Percentiles rank a stretch among this genome's conserved stretches.
Evolutionary conservation across 257 asterid genomes (phyloP).

Genomic region (Eustoma russellianum): DNA sequence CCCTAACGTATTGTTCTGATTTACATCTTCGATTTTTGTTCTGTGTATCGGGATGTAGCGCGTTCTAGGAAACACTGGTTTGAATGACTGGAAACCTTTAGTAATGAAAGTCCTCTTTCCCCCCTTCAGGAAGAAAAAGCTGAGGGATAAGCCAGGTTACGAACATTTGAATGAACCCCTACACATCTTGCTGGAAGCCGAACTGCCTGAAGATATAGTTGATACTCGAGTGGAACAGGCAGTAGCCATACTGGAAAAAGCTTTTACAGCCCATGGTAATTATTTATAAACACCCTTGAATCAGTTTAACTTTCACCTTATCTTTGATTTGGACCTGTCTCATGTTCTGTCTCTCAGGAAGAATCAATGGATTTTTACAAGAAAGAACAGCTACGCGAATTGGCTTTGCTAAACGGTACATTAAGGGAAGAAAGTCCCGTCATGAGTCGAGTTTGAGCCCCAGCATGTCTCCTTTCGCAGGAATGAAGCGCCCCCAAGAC

Average conservation of each 20-base stretch:
- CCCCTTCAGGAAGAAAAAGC: conserved; percentile 50
- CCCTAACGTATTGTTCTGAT: too few species aligned
- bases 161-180: conserved; percentile 82
- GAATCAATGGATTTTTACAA: conserved; percentile 67
- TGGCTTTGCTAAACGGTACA: conserved; percentile 69
- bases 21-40: too few species aligned
- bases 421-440: conserved; percentile 68
- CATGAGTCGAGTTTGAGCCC: conserved; percentile 80
- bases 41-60: too few species aligned
- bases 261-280: conserved; percentile 75
- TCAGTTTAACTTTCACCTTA: neutral
- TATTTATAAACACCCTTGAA: conserved; percentile 1
- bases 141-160: conserved; percentile 65
- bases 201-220: conserved; percentile 64
- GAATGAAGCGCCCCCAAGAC: conserved; percentile 77
- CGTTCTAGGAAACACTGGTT: too few species aligned
- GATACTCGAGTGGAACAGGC: conserved; percentile 65
- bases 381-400: conserved; percentile 68
- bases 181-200: conserved; percentile 75
- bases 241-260: conserved; percentile 45
- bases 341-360: conserved; percentile 26
- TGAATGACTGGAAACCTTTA: too few species aligned
- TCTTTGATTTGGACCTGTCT: neutral
- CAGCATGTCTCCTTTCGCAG: conserved; percentile 68
- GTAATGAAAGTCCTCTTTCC: too few species aligned